These are phyloP conservation scores for Russula brevipes DNA, from an alignment of 768 basidiomycete genomes.

Conservation along the genomic window DNA sequence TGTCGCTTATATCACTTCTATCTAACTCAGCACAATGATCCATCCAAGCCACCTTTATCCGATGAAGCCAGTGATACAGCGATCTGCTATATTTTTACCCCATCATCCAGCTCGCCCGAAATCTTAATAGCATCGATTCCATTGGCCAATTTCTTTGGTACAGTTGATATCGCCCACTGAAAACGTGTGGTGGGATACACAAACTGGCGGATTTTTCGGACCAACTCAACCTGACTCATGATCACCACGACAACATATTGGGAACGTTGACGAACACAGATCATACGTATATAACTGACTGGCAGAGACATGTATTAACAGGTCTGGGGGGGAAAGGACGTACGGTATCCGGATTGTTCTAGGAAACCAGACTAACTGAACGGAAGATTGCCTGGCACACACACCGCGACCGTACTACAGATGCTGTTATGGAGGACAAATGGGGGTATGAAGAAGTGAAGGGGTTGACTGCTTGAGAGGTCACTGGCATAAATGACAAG, in stretches of 20 bases:
- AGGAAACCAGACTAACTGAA: conserved; percentile 23
- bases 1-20: too few relatives aligned
- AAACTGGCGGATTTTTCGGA: too few relatives aligned
- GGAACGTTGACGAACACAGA: background rate
- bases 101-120: too few relatives aligned
- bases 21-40: too few relatives aligned
- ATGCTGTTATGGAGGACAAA: conserved; percentile 33
- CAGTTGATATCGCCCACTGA: background rate
- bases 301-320: conserved; percentile 13
- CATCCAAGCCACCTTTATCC: too few relatives aligned
- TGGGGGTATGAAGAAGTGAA: conserved; percentile 37
- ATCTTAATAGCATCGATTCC: too few relatives aligned
- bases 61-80: too few relatives aligned
- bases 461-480: conserved; percentile 1
- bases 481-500: conserved; percentile 10
- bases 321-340: conserved; percentile 4
- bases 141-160: too few relatives aligned
- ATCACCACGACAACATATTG: background rate
- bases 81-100: too few relatives aligned
- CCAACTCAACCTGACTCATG: background rate
- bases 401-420: conserved; percentile 25
- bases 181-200: too few relatives aligned
- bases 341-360: conserved; percentile 17
- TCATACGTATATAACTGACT: conserved; percentile 3
- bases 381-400: conserved; percentile 20